phyloP scores from a whole-genome alignment of 2,329 filamentous ascomycete genomes.

The Parafenestella ontariensis region DNA sequence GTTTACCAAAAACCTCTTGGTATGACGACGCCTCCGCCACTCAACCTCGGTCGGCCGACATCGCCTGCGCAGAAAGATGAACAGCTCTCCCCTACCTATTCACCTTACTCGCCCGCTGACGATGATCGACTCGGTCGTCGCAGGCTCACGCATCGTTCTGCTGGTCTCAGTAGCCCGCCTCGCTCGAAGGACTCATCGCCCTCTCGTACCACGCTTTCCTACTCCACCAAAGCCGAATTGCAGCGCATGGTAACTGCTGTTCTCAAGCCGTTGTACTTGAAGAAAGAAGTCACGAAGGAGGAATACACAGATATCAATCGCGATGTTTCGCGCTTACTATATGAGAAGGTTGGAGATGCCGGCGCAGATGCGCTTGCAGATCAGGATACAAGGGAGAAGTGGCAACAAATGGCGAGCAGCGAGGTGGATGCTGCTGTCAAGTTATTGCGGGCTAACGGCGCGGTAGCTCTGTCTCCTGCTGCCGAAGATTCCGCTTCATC shows the following conservation, averaged over 20 bases:
- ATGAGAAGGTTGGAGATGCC: constrained; percentile 67
- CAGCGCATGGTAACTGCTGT: constrained; percentile 86
- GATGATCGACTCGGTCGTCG: constrained; percentile 49
- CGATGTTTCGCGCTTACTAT: constrained; percentile 85
- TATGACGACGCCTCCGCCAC: constrained; percentile 71
- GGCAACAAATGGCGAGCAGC: constrained; percentile 77
- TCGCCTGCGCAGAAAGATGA: constrained; percentile 60
- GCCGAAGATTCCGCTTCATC: constrained; percentile 40
- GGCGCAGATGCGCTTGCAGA: constrained; percentile 62
- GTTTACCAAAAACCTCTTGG: constrained; percentile 72
- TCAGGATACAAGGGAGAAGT: constrained; percentile 69
- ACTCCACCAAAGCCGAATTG: constrained; percentile 85
- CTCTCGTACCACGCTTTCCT: constrained; percentile 69
- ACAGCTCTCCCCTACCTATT: constrained; percentile 75
- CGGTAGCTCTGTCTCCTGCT: constrained; percentile 25
- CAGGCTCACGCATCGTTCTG: constrained; percentile 36
- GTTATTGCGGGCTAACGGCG: constrained; percentile 27
- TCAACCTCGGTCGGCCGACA: constrained; percentile 65
- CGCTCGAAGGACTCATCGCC: constrained; percentile 73
- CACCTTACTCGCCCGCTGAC: constrained; percentile 65
- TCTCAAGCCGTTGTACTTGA: constrained; percentile 82
- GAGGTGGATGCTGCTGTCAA: constrained; percentile 79
- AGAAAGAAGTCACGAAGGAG: constrained; percentile 80
- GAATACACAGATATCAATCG: constrained; percentile 94
- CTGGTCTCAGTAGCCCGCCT: constrained; percentile 49